phyloP scores from a whole-genome alignment of 2,329 filamentous ascomycete species.

The Trichoderma simmonsii region DNA sequence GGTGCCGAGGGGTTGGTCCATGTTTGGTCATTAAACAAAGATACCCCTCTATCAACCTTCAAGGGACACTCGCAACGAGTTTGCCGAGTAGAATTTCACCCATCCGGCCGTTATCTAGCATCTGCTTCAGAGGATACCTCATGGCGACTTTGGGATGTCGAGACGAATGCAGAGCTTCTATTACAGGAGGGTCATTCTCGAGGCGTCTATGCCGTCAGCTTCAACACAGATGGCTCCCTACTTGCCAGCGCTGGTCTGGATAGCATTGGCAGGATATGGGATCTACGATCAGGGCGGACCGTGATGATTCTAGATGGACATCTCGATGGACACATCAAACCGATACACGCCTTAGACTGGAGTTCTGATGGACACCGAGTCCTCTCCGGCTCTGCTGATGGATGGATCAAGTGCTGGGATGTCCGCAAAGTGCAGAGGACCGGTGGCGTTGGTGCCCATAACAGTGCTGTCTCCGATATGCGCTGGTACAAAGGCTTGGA shows the following conservation, averaged over 20 bases:
- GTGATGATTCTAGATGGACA: conserved; percentile 94
- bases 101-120: conserved; percentile 82
- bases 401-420: conserved; percentile 98
- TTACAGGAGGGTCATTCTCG: conserved; percentile 93
- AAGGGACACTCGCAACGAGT: conserved; percentile 83
- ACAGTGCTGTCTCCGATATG: conserved; percentile 85
- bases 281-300: conserved; percentile 84
- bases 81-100: conserved; percentile 90
- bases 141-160: conserved; percentile 94
- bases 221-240: conserved; percentile 87
- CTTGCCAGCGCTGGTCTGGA: conserved; percentile 90
- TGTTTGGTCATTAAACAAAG: conserved; percentile 84
- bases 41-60: conserved; percentile 79
- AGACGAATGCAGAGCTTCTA: conserved; percentile 77
- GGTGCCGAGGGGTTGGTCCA: conserved; percentile 85
- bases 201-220: conserved; percentile 85
- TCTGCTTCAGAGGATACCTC: conserved; percentile 95
- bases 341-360: conserved; percentile 94
- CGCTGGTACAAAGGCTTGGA: conserved; percentile 91
- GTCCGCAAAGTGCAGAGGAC: conserved; percentile 80
- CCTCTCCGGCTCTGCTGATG: conserved; percentile 87
- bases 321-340: conserved; percentile 75
- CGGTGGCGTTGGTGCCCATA: conserved; percentile 86
- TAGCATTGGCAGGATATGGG: conserved; percentile 94
- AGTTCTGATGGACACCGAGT: conserved; percentile 86